Base-by-base conservation (phyloP, 2,329 filamentous ascomycete species). In the Colletotrichum sp. region DNA sequence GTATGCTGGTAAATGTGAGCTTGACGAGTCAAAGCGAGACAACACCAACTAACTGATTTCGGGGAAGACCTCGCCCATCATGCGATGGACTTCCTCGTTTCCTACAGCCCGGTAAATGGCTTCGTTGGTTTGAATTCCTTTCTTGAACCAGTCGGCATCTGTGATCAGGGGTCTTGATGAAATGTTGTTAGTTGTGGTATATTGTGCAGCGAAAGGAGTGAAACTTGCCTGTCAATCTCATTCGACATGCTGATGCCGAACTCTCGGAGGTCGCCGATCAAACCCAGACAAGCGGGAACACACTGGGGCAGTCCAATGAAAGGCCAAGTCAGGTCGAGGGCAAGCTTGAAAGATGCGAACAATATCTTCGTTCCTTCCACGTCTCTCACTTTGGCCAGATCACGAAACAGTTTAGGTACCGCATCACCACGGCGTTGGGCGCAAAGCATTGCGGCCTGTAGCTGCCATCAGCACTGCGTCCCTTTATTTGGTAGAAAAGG, bases 401-500 rank as follows among this genome's bases (percentile, higher is more conserved):
- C 55, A 18, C 10, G 55, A 1, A 59, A 59, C 3, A 59, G 21
- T 59, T 16, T 59, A 59, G 55, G 55, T 18, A 59, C 55, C 0
- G 55, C 21, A 59, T 59, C 55, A 16, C 55, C 55, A 24, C 55
- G 55, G 26, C 16, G 55, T 16, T 59, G 55, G 4, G 55, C 55
- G 26, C 55, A 59, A 28, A 59, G 55, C 55, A 59, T 59, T 15
- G 55, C 0, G 21, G 21, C 55, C 55, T 59, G 15, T 21, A 12
- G n/a, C 0, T 49, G 6, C 44, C 3, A 21, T 49, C n/a, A 49
- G 44, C 44, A 13, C 44, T 49, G 44, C 5, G 44, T 21, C 44
- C 10, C n/a, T 12, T 21, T 21, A 21, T 59, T 10, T 59, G 15
- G 1, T 18, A 16, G 13, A 59, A 1, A 28, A 16, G 0, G 0